Evolutionary conservation across 2,329 filamentous ascomycete genomes (phyloP), one percentile per base, ranked within the genome.

Genomic region (Chalara sp.): DNA sequence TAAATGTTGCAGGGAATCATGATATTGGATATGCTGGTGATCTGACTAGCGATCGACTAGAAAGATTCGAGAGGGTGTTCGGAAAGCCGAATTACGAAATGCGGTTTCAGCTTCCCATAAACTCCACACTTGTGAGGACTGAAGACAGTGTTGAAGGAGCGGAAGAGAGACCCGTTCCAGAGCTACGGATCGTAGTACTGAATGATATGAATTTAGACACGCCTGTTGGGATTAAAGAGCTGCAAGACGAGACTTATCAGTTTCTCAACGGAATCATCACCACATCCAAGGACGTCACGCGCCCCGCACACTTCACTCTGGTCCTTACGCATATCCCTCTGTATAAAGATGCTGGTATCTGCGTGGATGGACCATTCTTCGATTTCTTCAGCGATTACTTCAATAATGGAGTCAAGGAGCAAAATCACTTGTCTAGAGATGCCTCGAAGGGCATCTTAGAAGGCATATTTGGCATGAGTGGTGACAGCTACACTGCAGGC

Each of bases 21-120:
- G 93, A 99, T 67, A 84, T 99, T 63, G 93, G 93, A 33, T 99
- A 99, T 66, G 89, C 91, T 0, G 93, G 93, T 3, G 93, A 99
- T 67, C 77, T 97, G 54, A 89, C 86, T 40, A 71, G 76, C n/a
- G 76, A 81, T 54, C 81, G 90, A 4, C 75, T 96, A 49, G 74
- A 80, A 31, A 80, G 93, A 1, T 99, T 97, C 65, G 90, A 96
- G 69, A 76, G 78, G 28, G 79, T 80, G 1, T 99, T 95, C 71
- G 93, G 93, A 51, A 87, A 83, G 57, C 82, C 87, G 13, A 95
- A 97, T 67, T 99, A 95, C 77, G 90, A 95, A 63, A 77, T 95
- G 8, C 80, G 84, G 33, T 97, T 81, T 64, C 78, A 79, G 67
- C 66, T 86, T 53, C 76, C 80, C 49, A 58, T 68, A 11, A 68